Base-by-base conservation (phyloP, 2,329 filamentous ascomycete genomes). In the Calonectria pteridis region DNA sequence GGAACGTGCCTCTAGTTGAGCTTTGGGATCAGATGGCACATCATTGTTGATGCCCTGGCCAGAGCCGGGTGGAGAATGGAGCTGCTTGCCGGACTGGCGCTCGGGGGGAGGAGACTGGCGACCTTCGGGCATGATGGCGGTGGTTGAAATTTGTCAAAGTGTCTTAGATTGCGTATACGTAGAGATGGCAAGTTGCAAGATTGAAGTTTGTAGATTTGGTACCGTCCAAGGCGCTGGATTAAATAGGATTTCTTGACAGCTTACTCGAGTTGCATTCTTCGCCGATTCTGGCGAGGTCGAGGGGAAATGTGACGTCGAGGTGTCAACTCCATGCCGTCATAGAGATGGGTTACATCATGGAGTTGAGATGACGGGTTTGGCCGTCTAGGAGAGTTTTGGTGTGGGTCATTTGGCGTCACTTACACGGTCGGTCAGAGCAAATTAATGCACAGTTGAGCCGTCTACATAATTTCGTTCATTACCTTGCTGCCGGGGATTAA, bases 61-160 rank as follows among this genome's bases (percentile, higher is more conserved):
- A 0, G 87, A 85, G n/a, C 84, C 90, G 2, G 91, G 88, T 16
- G 89, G 82, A 10, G 90, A 90, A 76, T 90, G 86, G 72, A 91
- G 85, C 86, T 97, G 94, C 69, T 87, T 85, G 73, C 90, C 92
- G 46, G 88, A 86, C 85, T 95, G 94, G 77, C 84, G 82, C 86
- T 94, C 92, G 33, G 94, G 94, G 67, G 92, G 87, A 75, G 95
- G 95, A 37, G 95, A 98, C 86, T 98, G 90, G 82, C 93, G 92
- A 83, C 94, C 94, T 85, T 90, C 85, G 81, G 94, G 92, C 93
- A 95, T 95, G 81, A 77, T 92, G 74, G 77, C 79, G 26, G 35
- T 62, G 50, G 31, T 53, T 31, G 35, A 7, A 40, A 37, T 35
- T 14, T 13, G n/a, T 40, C 11, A 28, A 28, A 31, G 3, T 23